phyloP scores from a whole-genome alignment of 192 early-diverging fungal genomes.

The Geranomyces variabilis region DNA sequence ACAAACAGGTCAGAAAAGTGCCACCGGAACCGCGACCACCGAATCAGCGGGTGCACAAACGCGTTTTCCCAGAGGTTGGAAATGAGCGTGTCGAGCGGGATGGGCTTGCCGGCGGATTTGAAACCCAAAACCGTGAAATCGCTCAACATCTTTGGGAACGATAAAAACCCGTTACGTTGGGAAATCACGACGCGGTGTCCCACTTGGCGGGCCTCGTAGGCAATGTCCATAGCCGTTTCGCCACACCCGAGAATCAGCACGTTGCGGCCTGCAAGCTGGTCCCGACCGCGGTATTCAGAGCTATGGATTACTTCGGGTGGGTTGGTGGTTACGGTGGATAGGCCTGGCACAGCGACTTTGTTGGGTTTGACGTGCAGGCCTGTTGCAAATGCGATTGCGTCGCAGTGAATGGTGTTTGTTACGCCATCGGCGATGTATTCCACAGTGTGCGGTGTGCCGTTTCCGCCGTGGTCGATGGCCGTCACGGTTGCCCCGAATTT shows the following conservation, averaged over 20 bases:
- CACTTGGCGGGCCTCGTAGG: conserved; percentile 17
- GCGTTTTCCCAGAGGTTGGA: conserved; percentile 18
- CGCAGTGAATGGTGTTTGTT: neutral
- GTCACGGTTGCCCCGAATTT: conserved; percentile 1
- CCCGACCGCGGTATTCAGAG: conserved; percentile 10
- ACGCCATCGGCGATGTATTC: neutral
- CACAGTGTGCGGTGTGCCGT: neutral
- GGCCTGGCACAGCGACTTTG: neutral
- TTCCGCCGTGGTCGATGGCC: neutral
- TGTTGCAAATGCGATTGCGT: conserved; percentile 13
- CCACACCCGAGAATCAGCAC: conserved; percentile 19
- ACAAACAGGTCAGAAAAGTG: conserved; percentile 17
- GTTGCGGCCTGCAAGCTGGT: neutral
- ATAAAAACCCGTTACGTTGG: conserved; percentile 23
- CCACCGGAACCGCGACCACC: conserved; percentile 9
- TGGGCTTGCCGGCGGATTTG: neutral
- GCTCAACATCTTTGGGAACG: conserved; percentile 17
- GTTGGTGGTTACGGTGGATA: neutral
- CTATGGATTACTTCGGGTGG: conserved; percentile 3
- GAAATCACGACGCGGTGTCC: conserved; percentile 2
- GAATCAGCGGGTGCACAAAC: conserved; percentile 12
- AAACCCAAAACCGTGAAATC: conserved; percentile 9
- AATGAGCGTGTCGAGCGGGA: conserved; percentile 17
- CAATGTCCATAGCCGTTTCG: conserved; percentile 25
- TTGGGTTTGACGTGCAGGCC: conserved; percentile 23